These are phyloP conservation scores for Biscogniauxia sp. DNA, from an alignment of 2,329 filamentous ascomycete species.

Conservation along the genomic window DNA sequence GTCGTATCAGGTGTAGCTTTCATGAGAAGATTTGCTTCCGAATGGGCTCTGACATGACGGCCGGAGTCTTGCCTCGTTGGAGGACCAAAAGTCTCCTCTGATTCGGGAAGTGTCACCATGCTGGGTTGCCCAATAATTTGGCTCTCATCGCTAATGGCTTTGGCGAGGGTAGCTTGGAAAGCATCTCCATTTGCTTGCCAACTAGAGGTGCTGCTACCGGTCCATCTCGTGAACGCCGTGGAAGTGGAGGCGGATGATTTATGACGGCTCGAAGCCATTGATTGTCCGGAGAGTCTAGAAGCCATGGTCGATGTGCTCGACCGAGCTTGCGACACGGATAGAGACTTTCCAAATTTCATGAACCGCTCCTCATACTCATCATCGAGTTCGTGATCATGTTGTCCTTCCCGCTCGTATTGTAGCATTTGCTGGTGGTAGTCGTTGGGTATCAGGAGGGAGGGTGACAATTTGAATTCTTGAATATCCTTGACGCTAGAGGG, in stretches of 20 bases:
- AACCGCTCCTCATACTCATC: constrained; percentile 36
- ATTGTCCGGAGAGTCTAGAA: constrained; percentile 47
- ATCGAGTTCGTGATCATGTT: constrained; percentile 33
- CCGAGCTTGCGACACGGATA: constrained; percentile 40
- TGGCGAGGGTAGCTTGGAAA: constrained; percentile 2
- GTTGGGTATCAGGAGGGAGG: constrained; percentile 59
- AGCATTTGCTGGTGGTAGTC: constrained; percentile 58
- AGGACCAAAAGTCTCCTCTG: constrained; percentile 10
- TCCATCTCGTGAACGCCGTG: constrained; percentile 54
- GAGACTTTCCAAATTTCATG: constrained; percentile 33
- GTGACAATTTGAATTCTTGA: constrained; percentile 58
- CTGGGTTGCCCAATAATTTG: constrained; percentile 11
- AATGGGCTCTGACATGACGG: constrained; percentile 29
- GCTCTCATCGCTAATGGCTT: constrained; percentile 16
- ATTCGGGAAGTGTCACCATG: constrained; percentile 3
- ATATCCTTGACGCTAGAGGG: constrained; percentile 57
- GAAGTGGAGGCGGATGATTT: constrained; percentile 52
- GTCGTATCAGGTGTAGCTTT: constrained; percentile 12
- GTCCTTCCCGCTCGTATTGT: constrained; percentile 34
- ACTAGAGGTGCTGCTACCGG: constrained; percentile 46
- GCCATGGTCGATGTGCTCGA: constrained; percentile 55
- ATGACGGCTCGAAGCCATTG: constrained; percentile 47
- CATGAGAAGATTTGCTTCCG: constrained; percentile 29
- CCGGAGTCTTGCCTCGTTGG: constrained; percentile 11
- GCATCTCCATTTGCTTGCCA: constrained; percentile 24